These are phyloP conservation scores for Sanghuangporus weigelae DNA, from an alignment of 1,284 basidiomycete species.

Conservation along the genomic window DNA sequence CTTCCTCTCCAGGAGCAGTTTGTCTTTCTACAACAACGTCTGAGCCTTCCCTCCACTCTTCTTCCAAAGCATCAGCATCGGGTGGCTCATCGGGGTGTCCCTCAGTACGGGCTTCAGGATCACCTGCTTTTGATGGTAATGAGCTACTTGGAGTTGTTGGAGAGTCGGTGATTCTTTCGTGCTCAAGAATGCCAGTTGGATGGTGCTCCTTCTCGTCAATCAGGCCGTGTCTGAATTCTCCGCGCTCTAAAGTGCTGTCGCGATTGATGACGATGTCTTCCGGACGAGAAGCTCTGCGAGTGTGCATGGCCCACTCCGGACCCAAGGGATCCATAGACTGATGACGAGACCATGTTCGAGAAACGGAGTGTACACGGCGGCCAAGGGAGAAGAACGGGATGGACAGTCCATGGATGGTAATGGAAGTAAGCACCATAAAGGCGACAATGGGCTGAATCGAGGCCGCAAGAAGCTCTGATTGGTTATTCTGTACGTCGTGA, in stretches of 20 bases:
- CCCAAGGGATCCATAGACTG: constrained; percentile 43
- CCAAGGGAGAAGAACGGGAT: constrained; percentile 92
- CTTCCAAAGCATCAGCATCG: constrained; percentile 38
- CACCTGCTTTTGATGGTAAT: constrained; percentile 17
- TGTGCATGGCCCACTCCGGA: constrained; percentile 76
- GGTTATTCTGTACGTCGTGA: constrained; percentile 44
- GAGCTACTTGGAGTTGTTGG: constrained; percentile 19
- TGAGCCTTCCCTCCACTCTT: constrained; percentile 67
- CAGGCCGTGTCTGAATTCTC: constrained; percentile 29
- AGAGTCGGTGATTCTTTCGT: constrained; percentile 20
- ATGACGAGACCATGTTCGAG: constrained; percentile 79
- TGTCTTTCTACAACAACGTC: constrained; percentile 63
- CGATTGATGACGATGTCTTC: constrained; percentile 82
- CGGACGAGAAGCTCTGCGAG: constrained; percentile 59
- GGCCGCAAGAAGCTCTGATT: constrained; percentile 63
- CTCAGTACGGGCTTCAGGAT: constrained; percentile 27
- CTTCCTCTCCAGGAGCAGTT: constrained; percentile 56
- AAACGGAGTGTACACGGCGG: constrained; percentile 82
- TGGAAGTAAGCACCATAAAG: constrained; percentile 88
- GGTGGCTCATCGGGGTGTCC: constrained; percentile 31
- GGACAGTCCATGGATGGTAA: constrained; percentile 84
- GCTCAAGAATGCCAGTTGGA: constrained; percentile 24
- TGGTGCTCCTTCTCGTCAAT: constrained; percentile 31
- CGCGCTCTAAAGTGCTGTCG: constrained; percentile 52
- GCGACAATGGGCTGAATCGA: constrained; percentile 87